These are phyloP conservation scores for Pistacia integerrima DNA, from an alignment of 345 rosid species.

Conservation along the genomic window DNA sequence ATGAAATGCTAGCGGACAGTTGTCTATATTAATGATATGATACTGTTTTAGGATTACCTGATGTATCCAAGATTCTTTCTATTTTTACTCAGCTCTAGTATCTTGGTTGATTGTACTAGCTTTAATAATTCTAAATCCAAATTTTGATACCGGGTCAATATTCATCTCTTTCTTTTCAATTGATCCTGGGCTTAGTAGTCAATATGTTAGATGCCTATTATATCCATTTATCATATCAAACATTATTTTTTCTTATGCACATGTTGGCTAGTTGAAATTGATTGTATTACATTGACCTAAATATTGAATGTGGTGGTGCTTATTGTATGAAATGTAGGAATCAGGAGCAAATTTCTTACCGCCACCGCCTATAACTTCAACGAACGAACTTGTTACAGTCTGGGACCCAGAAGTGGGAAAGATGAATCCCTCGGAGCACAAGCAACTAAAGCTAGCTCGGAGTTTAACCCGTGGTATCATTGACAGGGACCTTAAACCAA, in stretches of 20 bases:
- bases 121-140: background rate
- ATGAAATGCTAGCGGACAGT: background rate
- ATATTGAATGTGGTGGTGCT: constrained; percentile 1
- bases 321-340: constrained; percentile 52
- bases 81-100: background rate
- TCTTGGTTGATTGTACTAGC: background rate
- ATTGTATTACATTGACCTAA: background rate
- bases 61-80: background rate
- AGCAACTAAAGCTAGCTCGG: constrained; percentile 95
- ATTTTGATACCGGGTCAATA: background rate
- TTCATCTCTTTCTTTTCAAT: background rate
- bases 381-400: constrained; percentile 90
- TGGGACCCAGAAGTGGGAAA: constrained; percentile 97
- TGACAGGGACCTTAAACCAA: constrained; percentile 97
- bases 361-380: constrained; percentile 80
- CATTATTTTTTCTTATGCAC: background rate
- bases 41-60: background rate
- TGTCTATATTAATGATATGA: background rate
- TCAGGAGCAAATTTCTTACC: constrained; percentile 86
- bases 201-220: constrained; percentile 9
- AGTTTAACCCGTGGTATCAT: constrained; percentile 95
- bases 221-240: background rate
- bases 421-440: constrained; percentile 96
- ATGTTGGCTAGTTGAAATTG: constrained; percentile 1
- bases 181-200: background rate